These are phyloP conservation scores for Botrytis fragariae DNA, from an alignment of 2,329 filamentous ascomycete species.

Conservation along the genomic window DNA sequence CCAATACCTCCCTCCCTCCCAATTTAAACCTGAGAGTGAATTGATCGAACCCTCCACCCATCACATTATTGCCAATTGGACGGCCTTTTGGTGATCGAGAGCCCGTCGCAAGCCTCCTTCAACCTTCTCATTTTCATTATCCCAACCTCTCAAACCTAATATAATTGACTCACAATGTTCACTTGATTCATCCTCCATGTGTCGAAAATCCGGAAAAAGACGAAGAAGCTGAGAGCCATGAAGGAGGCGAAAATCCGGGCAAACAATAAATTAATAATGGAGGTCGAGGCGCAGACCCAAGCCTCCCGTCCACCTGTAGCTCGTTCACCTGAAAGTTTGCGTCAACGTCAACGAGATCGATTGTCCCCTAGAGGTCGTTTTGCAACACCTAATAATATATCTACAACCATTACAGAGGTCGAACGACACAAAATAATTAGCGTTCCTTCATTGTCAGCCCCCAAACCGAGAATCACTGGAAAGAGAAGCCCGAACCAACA, in stretches of 20 bases:
- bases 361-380: constrained; percentile 37
- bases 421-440: constrained; percentile 24
- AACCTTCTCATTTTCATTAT: background rate
- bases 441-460: constrained; percentile 31
- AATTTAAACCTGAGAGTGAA: background rate
- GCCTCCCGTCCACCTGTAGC: constrained; percentile 8
- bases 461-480: constrained; percentile 28
- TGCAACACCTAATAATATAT: constrained; percentile 28
- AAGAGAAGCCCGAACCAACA: constrained; percentile 28
- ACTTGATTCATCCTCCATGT: constrained; percentile 28
- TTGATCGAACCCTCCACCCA: background rate
- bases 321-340: constrained; percentile 35
- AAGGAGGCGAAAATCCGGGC: constrained; percentile 20
- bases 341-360: constrained; percentile 39
- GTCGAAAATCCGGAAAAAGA: constrained; percentile 28
- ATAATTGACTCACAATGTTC: background rate
- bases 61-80: constrained; percentile 14
- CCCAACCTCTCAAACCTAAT: constrained; percentile 2
- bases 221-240: constrained; percentile 23
- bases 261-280: constrained; percentile 17
- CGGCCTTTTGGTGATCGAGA: constrained; percentile 10
- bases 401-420: constrained; percentile 30
- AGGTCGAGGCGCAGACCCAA: constrained; percentile 20
- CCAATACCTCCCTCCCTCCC: too few species aligned
- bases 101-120: constrained; percentile 15